Conservation (phyloP, 1,284 basidiomycete species). For the Leccinum griseonigrum region DNA sequence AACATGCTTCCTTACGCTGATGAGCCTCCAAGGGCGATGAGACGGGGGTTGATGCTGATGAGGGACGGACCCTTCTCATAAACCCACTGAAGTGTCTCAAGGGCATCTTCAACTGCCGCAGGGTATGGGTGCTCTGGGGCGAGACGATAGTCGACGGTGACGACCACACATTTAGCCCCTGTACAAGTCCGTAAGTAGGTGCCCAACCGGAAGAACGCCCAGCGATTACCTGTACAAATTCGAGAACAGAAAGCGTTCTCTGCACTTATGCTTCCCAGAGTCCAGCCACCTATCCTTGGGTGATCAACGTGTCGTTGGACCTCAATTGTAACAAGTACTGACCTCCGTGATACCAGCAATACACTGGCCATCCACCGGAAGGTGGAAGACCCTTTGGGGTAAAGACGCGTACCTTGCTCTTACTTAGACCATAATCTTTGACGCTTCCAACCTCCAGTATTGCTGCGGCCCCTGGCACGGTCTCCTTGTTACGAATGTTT, state of each 20-base stretch:
- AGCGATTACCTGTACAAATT: constrained; percentile 25
- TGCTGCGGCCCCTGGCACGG: constrained; percentile 42
- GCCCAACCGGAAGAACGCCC: neutral
- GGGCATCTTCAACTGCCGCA: constrained; percentile 56
- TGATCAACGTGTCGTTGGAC: neutral
- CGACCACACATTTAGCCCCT: constrained; percentile 42
- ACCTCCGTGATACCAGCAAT: constrained; percentile 50
- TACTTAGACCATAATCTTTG: constrained; percentile 39
- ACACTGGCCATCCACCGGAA: constrained; percentile 45
- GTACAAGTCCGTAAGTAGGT: neutral
- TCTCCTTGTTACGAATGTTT: constrained; percentile 38
- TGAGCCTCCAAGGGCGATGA: constrained; percentile 53
- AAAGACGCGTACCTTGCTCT: constrained; percentile 42
- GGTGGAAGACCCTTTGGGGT: constrained; percentile 41
- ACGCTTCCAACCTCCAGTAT: constrained; percentile 42
- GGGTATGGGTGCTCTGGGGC: constrained; percentile 61
- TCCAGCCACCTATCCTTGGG: constrained; percentile 44
- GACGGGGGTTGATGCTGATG: constrained; percentile 39
- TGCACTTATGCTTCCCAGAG: constrained; percentile 42
- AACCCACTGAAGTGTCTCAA: constrained; percentile 52
- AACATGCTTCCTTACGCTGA: constrained; percentile 40
- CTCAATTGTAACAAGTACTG: constrained; percentile 4
- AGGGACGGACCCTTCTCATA: constrained; percentile 36
- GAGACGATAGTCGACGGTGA: constrained; percentile 57
- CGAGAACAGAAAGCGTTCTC: constrained; percentile 35